Conservation (phyloP, 2,329 filamentous ascomycete genomes). For the Akanthomyces lecanii region DNA sequence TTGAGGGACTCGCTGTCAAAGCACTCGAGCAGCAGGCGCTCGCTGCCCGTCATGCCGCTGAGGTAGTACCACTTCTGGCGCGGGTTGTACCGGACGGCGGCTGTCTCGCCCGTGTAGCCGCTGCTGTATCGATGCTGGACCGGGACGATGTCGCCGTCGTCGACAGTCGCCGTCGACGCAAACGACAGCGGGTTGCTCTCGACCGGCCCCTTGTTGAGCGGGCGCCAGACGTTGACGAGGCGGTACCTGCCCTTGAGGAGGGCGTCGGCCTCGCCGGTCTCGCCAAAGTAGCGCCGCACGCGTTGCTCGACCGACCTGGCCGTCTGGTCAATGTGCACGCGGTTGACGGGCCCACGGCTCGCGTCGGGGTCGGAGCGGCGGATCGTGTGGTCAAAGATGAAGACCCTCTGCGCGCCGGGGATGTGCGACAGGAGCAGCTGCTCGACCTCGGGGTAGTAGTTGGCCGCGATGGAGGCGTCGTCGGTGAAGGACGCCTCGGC, state of each 20-base stretch:
- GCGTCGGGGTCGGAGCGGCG: slow-evolving; percentile 60
- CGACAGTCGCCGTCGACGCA: slow-evolving; percentile 58
- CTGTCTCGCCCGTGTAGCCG: slow-evolving; percentile 68
- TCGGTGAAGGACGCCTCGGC: slow-evolving; percentile 59
- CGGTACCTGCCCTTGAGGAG: slow-evolving; percentile 67
- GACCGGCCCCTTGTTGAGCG: slow-evolving; percentile 54
- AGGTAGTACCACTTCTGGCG: slow-evolving; percentile 74
- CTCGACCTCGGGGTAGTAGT: slow-evolving; percentile 86
- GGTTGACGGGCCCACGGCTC: slow-evolving; percentile 62
- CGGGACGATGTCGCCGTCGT: slow-evolving; percentile 61
- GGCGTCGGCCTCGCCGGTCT: slow-evolving; percentile 58
- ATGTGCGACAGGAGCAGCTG: slow-evolving; percentile 62
- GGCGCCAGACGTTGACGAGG: slow-evolving; percentile 85
- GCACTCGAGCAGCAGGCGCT: slow-evolving; percentile 74
- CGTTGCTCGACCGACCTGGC: slow-evolving; percentile 59
- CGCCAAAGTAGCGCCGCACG: slow-evolving; percentile 58
- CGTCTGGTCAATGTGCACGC: slow-evolving; percentile 84
- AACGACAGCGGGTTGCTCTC: slow-evolving; percentile 66
- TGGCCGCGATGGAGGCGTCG: slow-evolving; percentile 61
- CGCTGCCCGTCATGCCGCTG: slow-evolving; percentile 69
- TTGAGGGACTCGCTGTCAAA: slow-evolving; percentile 62
- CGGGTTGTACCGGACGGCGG: slow-evolving; percentile 58
- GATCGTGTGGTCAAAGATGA: slow-evolving; percentile 86
- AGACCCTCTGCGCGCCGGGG: slow-evolving; percentile 60
- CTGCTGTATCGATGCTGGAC: slow-evolving; percentile 68